Evolutionary conservation across 768 basidiomycete species (phyloP).

Genomic region (Amyloporia xantha): DNA sequence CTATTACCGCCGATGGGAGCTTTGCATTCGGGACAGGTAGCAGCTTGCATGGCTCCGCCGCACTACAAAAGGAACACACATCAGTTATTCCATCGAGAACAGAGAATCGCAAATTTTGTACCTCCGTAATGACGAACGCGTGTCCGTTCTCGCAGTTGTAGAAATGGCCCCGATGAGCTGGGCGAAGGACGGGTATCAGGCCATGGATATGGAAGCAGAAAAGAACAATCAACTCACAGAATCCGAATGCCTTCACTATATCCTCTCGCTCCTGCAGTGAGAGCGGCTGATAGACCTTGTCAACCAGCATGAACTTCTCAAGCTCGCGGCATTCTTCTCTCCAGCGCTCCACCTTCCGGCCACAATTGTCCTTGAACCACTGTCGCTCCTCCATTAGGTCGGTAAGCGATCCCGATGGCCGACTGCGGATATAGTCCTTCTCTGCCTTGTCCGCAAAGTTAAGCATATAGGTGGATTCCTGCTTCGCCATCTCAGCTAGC

Average conservation of each 20-base stretch:
- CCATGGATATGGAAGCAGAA: neutral
- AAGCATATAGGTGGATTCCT: constrained; percentile 4
- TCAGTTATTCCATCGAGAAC: neutral
- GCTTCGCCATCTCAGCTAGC: constrained; percentile 8
- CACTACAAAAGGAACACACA: constrained; percentile 32
- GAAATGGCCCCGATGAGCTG: constrained; percentile 26
- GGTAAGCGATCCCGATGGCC: constrained; percentile 8
- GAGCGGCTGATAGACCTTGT: constrained; percentile 16
- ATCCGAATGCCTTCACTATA: constrained; percentile 22
- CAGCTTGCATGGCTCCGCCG: constrained; percentile 44
- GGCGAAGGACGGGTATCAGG: neutral
- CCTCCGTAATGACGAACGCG: constrained; percentile 52
- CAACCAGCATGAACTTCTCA: constrained; percentile 12
- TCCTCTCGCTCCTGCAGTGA: constrained; percentile 21
- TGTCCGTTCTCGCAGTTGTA: constrained; percentile 47
- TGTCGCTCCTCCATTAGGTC: constrained; percentile 15
- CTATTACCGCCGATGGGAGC: constrained; percentile 42
- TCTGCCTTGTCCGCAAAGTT: neutral
- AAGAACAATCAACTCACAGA: constrained; percentile 13
- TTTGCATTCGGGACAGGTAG: constrained; percentile 53
- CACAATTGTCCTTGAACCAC: constrained; percentile 24
- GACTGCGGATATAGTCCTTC: constrained; percentile 19
- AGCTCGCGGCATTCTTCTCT: constrained; percentile 17
- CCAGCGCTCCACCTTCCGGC: constrained; percentile 14
- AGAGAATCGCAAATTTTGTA: constrained; percentile 25